Base-by-base conservation (phyloP, 2,329 filamentous ascomycete genomes). In the Diaporthe nobilis region DNA sequence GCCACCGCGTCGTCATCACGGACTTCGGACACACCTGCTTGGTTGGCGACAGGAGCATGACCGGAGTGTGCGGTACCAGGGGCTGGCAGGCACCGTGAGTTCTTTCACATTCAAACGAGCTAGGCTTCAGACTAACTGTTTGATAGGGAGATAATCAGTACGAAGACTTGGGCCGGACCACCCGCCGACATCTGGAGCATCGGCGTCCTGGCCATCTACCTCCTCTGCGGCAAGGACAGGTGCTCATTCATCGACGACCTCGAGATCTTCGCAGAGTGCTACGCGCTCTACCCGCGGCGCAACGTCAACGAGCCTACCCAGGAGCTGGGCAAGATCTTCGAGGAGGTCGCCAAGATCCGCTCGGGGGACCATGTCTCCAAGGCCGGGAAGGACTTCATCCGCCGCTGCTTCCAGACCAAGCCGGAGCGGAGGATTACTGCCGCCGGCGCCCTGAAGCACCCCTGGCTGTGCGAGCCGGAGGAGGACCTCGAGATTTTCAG, bases 161-260 rank as follows among this genome's bases (percentile, higher is more conserved):
- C 77, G 2, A 73, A 75, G 3, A 68, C 65, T 2, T 47, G 81
- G 79, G 81, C 89, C 80, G 71, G 79, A 77, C 22, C 84, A 73
- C 71, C 83, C 0, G 86, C 89, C 8, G 89, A 90, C 75, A 86
- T 90, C 31, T 90, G 89, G 89, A 86, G 88, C 5, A 79, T 90
- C 22, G 89, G 89, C 0, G 83, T 89, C 72, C 82, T 90, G 5
- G 79, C 83, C 0, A 75, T 89, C 1, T 82, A 82, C 57, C 76
- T 85, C 9, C 65, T 82, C 13, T 72, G 77, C 1, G 80, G 81
- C 3, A 77, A 75, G 39, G 76, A 83, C 31, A 72, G 79, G 13
- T 60, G 79, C 44, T 10, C 65, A 2, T 15, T 42, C 8, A 73
- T 83, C 28, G 75, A 79, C 17, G n/a, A 42, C 34, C 39, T 71